Conservation (phyloP, 1,284 basidiomycete genomes). For the Xerocomus cyaneibrunnescens region DNA sequence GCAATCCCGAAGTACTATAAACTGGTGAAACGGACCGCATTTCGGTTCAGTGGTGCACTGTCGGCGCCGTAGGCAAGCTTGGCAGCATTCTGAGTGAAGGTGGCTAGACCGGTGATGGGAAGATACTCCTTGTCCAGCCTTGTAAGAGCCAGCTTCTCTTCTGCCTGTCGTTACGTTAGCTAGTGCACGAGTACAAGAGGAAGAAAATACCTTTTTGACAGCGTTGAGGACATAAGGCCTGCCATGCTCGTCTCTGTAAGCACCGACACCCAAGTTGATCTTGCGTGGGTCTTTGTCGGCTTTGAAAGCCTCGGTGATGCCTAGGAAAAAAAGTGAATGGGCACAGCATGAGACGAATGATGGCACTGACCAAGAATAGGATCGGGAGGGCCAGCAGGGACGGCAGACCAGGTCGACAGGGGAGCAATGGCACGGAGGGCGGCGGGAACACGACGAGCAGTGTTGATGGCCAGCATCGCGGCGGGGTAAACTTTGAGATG, state of each 20-base stretch:
- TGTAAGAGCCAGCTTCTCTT: slow-evolving; percentile 66
- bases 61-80: slow-evolving; percentile 91
- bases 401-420: slow-evolving; percentile 79
- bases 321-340: slow-evolving; percentile 37
- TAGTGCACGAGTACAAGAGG: background rate
- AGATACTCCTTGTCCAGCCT: slow-evolving; percentile 97
- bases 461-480: slow-evolving; percentile 44
- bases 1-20: background rate
- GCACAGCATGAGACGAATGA: background rate
- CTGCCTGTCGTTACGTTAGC: slow-evolving; percentile 57
- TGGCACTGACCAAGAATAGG: slow-evolving; percentile 77
- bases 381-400: slow-evolving; percentile 89
- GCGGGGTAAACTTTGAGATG: slow-evolving; percentile 18
- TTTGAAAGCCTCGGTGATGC: slow-evolving; percentile 94
- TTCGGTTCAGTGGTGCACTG: slow-evolving; percentile 71
- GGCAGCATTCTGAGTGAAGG: slow-evolving; percentile 89
- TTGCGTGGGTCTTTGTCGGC: slow-evolving; percentile 88
- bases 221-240: slow-evolving; percentile 94
- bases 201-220: slow-evolving; percentile 72
- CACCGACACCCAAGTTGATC: slow-evolving; percentile 96
- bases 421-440: slow-evolving; percentile 40
- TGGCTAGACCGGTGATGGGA: slow-evolving; percentile 88
- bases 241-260: slow-evolving; percentile 91
- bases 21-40: slow-evolving; percentile 57
- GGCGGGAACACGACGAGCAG: slow-evolving; percentile 45